Percentiles rank a stretch among this genome's conserved stretches.
These are phyloP conservation scores for Pascua sp. DNA, from an alignment of 1,284 basidiomycete species.

Conservation along the genomic window DNA sequence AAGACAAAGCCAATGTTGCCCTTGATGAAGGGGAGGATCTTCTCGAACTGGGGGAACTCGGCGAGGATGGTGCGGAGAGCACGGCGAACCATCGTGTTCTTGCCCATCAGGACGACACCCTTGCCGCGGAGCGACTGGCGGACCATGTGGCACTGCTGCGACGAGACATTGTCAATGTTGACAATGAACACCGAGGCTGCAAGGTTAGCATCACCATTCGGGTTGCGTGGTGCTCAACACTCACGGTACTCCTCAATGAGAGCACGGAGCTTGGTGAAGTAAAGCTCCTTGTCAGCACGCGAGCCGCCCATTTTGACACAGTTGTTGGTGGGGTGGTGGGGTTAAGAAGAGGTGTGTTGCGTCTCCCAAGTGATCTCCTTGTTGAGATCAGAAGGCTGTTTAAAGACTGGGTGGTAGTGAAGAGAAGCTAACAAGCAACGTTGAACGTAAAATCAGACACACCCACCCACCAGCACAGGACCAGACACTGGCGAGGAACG, in stretches of 20 bases:
- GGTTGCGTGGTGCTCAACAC: constrained; percentile 41
- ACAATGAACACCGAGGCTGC: constrained; percentile 95
- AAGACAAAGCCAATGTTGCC: constrained; percentile 99
- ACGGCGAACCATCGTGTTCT: constrained; percentile 99
- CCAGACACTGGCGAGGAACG: constrained; percentile 1
- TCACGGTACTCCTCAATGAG: constrained; percentile 85
- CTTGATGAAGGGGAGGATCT: constrained; percentile 88
- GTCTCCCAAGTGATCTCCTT: constrained; percentile 50
- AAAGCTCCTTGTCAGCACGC: constrained; percentile 84
- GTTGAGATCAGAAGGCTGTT: constrained; percentile 49
- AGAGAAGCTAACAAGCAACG: constrained; percentile 4
- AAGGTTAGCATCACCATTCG: background rate
- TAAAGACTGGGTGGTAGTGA: constrained; percentile 42
- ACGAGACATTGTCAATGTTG: constrained; percentile 99
- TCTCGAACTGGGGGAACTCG: constrained; percentile 92
- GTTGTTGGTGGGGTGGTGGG: constrained; percentile 23
- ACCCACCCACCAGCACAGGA: background rate
- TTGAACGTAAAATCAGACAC: background rate
- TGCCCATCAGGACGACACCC: constrained; percentile 98
- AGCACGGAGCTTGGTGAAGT: constrained; percentile 93
- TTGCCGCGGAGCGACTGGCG: constrained; percentile 94
- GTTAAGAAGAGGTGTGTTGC: constrained; percentile 10
- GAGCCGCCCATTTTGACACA: constrained; percentile 76
- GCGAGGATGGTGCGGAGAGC: constrained; percentile 85
- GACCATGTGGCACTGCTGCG: constrained; percentile 82